Conservation (phyloP, 2,329 filamentous ascomycete genomes). For the Aspergillus sp. region DNA sequence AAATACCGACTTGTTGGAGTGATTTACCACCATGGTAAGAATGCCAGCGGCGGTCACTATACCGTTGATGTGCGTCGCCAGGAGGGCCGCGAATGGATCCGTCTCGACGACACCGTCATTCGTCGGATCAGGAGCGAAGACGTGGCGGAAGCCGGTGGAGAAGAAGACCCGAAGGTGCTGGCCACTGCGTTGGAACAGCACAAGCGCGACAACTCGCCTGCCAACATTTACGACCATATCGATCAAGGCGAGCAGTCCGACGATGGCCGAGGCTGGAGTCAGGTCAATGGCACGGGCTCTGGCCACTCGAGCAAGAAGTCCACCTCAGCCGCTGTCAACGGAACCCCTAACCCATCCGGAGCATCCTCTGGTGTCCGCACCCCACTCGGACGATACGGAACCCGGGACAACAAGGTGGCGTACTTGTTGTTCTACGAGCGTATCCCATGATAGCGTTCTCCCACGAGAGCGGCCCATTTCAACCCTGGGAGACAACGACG, state of each 20-base stretch:
- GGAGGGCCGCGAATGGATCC: slow-evolving; percentile 93
- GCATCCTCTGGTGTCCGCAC: slow-evolving; percentile 58
- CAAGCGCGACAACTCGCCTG: slow-evolving; percentile 51
- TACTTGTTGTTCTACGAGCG: slow-evolving; percentile 95
- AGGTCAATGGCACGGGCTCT: slow-evolving; percentile 66
- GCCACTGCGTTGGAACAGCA: slow-evolving; percentile 66
- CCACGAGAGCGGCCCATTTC: background rate
- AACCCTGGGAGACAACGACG: background rate
- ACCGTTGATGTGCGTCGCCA: slow-evolving; percentile 95
- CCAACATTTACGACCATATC: slow-evolving; percentile 73
- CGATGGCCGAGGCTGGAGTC: slow-evolving; percentile 70
- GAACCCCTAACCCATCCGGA: slow-evolving; percentile 54
- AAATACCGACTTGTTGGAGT: slow-evolving; percentile 85
- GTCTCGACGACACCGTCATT: slow-evolving; percentile 90
- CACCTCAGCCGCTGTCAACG: slow-evolving; percentile 64
- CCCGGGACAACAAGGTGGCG: slow-evolving; percentile 94
- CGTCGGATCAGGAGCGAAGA: slow-evolving; percentile 82
- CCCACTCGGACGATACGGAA: slow-evolving; percentile 55
- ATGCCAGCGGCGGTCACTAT: slow-evolving; percentile 93
- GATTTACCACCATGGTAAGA: slow-evolving; percentile 97
- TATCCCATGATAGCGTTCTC: slow-evolving; percentile 43
- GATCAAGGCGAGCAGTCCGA: slow-evolving; percentile 67
- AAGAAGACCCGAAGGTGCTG: slow-evolving; percentile 73
- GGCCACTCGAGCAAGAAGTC: slow-evolving; percentile 66
- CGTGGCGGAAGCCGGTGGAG: slow-evolving; percentile 79